Evolutionary conservation across 805 yeast genomes (phyloP), one percentile per base, ranked within the genome.

Genomic region (Zygosaccharomyces pseudorouxii): DNA sequence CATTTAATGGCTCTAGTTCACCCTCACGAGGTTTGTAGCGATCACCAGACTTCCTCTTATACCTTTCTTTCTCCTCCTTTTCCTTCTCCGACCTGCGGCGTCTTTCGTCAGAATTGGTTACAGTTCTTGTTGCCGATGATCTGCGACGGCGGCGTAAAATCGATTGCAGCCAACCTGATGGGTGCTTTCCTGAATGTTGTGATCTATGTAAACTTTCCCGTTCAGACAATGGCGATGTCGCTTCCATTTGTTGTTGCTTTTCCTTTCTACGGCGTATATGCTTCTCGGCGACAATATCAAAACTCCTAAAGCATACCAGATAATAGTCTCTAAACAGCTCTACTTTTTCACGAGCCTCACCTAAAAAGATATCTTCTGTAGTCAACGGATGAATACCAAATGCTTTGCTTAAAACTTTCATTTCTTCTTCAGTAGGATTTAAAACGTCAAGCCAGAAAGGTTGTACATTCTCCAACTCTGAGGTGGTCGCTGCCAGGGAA

Each of bases 301-400:
- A 85, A 16, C 88, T 79, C 38, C 92, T 75, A 68, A 93, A 93
- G 71, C 98, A 89, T 27, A 93, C 86, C 57, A 92, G 81, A 65
- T 92, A 93, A 67, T 92, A 92, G 54, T 86, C 86, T 60, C 86
- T 84, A 71, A 92, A 92, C 29, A 93, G 68, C 68, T 92, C 99
- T 18, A 92, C 97, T 63, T 92, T 92, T 65, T 92, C 99, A 55
- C 98, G 79, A 0, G 96, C 86, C 63, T 92, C 99, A 1, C 96
- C 96, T 27, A 90, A 69, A 51, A 86, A 85, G 42, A 92, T 90
- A 69, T 92, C 99, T 64, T 92, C 99, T 0, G 97, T 87, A 0
- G 99, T 92, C 58, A 92, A 76, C 0, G 99, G 99, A 67, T 92
- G 99, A 48, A 92, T 88, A 0, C 95, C 96, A 70, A 92, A 92